Evolutionary conservation across 2,329 filamentous ascomycete genomes (phyloP), one percentile per base, ranked within the genome.

Genomic region (Ceratocystis cubensis): DNA sequence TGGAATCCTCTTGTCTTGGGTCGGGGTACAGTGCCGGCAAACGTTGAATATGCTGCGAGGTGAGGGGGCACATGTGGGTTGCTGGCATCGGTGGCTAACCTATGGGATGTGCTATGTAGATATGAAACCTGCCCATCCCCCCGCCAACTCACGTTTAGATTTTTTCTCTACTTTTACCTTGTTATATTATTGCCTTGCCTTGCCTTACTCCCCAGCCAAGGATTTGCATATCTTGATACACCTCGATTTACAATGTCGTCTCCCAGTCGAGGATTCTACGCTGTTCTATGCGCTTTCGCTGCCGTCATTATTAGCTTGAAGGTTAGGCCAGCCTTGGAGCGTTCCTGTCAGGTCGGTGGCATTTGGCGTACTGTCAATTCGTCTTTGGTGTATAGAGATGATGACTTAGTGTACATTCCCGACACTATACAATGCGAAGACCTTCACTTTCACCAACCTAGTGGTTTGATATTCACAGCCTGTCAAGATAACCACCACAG

Each of bases 361-460:
- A 15, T 74, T 3, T 72, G 73, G 33, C 72, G 74, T 15, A 65
- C 64, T 7, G 69, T 70, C 2, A 64, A 50, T 4, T 72, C 70
- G 13, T 74, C 71, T 0, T 17, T 66, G 0, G n/a, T 73, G 4
- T 33, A 67, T 3, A 61, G 70, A 5, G 50, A 66, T 2, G 68
- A 74, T 3, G 74, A 76, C 25, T 71, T 81, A 0, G 70, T 76
- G 5, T 68, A 71, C 8, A 81, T 86, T 8, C 72, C 77, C 0
- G 79, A 82, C 69, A 85, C 84, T 0, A 71, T 76, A 2, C 76
- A 82, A 17, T 86, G 84, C 70, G 84, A 87, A 70, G 84, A 87
- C 68, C 61, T 87, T 2, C 83, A 86, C 70, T 78, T 83, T 66
- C 79, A 85, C 68, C 71, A 71, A 1, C 72, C 77, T 0, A 80